Base-by-base conservation (phyloP, 805 yeast species). In the Wickerhamiella australiensis region DNA sequence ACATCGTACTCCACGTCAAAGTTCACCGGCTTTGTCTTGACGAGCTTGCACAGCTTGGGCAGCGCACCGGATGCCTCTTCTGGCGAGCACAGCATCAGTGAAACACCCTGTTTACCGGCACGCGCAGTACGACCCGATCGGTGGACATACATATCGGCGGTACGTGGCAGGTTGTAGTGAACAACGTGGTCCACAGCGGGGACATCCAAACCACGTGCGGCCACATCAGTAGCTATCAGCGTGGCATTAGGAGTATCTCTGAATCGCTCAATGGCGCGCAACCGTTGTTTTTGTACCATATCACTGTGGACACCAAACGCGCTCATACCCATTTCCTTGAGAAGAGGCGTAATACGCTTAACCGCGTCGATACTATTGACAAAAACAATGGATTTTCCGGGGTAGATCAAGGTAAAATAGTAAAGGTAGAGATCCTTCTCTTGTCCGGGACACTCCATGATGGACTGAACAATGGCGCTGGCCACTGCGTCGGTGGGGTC, bases 121-220 rank as follows among this genome's bases (percentile, higher is more conserved):
- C 98, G 82, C 0, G 95, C 97, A n/a, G 98, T 92, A 75, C 98
- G 80, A 53, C 98, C 98, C 1, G 96, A 85, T 64, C 98, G 76
- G 66, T 92, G 98, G 57, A 92, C 80, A 61, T 92, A 92, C 46
- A 86, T 79, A 61, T 92, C 98, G 0, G 96, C 96, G 13, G 94
- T 74, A 54, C 97, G 74, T 9, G 98, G 97, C 54, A 92, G 72
- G 66, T 92, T 96, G 61, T 90, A 92, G 65, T 92, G 98, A 18
- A 90, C 84, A 45, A 92, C 97, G 65, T 92, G 97, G 58, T 87
- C 81, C 47, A 92, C 88, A 43, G 75, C 76, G 2, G 94, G 82
- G 49, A 92, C 86, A 71, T 92, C 98, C 52, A 92, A 73, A 52
- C 98, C 98, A 71, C 98, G 78, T 3, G 98, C 98, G 1, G 98